A percentile compares a stretch with the other conserved stretches of the same genome.
phyloP scores from a whole-genome alignment of 2,329 filamentous ascomycete genomes.

The Parascedosporium putredinis region DNA sequence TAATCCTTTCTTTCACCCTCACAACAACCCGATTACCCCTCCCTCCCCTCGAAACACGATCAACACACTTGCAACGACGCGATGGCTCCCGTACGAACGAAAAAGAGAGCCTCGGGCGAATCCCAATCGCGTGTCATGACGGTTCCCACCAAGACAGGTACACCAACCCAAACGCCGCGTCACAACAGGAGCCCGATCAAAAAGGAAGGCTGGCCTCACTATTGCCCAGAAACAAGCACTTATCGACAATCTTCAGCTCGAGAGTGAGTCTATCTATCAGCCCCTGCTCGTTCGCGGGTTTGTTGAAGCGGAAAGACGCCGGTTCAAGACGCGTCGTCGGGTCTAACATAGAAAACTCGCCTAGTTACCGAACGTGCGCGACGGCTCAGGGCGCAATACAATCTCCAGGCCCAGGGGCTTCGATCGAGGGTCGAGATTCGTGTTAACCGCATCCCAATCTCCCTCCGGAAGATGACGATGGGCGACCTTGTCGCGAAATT shows the following conservation, averaged over 20 bases:
- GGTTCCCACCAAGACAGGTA: constrained; percentile 22
- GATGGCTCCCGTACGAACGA: constrained; percentile 37
- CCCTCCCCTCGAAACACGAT: constrained; percentile 8
- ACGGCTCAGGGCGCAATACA: constrained; percentile 80
- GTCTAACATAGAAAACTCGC: neutral
- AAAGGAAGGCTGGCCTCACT: constrained; percentile 51
- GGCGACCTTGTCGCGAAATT: constrained; percentile 58
- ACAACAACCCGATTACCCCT: too few relatives aligned
- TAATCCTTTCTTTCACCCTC: too few relatives aligned
- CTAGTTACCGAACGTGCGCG: constrained; percentile 78
- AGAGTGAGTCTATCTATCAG: constrained; percentile 48
- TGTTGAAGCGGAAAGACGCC: neutral
- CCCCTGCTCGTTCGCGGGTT: neutral
- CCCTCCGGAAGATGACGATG: constrained; percentile 71
- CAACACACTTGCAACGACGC: too few relatives aligned
- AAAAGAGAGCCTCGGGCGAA: constrained; percentile 19
- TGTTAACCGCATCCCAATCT: constrained; percentile 79
- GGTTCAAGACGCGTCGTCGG: neutral
- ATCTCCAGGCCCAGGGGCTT: constrained; percentile 75
- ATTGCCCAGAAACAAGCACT: constrained; percentile 72
- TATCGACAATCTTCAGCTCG: constrained; percentile 80
- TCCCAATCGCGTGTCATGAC: constrained; percentile 16
- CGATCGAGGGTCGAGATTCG: constrained; percentile 82
- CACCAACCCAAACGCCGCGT: constrained; percentile 25
- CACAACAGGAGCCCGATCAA: constrained; percentile 49